phyloP scores from a whole-genome alignment of 352 stramenopile species.

The Phytophthora hybrid region DNA sequence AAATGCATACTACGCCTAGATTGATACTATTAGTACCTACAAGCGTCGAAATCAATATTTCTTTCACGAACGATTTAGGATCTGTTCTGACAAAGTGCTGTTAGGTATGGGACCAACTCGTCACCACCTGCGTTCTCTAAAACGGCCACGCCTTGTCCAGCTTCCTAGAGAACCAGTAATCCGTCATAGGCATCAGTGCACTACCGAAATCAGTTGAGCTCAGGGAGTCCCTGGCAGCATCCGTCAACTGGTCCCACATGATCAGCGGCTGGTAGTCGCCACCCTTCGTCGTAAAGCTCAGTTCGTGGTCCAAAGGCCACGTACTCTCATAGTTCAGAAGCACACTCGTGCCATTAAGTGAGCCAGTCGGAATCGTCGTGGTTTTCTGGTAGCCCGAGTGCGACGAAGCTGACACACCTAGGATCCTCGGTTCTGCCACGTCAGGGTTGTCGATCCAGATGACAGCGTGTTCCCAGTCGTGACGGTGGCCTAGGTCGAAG shows the following conservation, averaged over 20 bases:
- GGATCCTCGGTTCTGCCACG: constrained; percentile 6
- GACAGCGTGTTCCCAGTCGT: constrained; percentile 54
- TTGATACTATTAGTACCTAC: too few relatives aligned
- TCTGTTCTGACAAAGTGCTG: too few relatives aligned
- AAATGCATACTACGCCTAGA: constrained; percentile 24
- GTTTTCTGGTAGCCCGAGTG: constrained; percentile 11
- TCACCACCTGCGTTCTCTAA: neutral
- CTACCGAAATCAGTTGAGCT: constrained; percentile 36
- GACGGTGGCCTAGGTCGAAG: constrained; percentile 40
- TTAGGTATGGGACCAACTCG: too few relatives aligned
- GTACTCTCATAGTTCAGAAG: constrained; percentile 14
- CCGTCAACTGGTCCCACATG: constrained; percentile 26
- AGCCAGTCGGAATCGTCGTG: constrained; percentile 1
- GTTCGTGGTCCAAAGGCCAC: constrained; percentile 8
- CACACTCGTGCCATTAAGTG: neutral
- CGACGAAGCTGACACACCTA: constrained; percentile 10
- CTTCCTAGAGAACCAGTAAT: constrained; percentile 26
- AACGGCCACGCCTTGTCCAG: constrained; percentile 20
- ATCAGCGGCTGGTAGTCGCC: constrained; percentile 28
- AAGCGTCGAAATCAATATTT: too few relatives aligned
- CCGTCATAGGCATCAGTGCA: constrained; percentile 34
- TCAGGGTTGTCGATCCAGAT: constrained; percentile 46
- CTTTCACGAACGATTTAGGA: too few relatives aligned
- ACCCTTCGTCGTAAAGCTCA: constrained; percentile 14
- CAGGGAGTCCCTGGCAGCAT: constrained; percentile 13